Percentiles rank a stretch among this genome's conserved stretches.
phyloP scores from a whole-genome alignment of 1,139 yeast genomes.

The Geotrichum aggregatum region DNA sequence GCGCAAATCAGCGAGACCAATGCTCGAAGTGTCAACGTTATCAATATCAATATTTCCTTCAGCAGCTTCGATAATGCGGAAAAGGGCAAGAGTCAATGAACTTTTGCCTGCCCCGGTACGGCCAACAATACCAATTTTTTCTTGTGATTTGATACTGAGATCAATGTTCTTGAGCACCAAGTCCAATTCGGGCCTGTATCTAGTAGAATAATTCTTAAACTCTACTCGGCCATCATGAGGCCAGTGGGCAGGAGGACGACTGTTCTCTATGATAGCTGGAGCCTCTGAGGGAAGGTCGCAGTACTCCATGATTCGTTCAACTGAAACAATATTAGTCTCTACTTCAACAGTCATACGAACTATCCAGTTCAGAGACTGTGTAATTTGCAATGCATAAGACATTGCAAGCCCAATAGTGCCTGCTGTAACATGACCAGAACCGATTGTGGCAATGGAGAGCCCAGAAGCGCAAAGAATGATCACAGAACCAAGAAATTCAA shows the following conservation, averaged over 20 bases:
- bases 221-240: conserved; percentile 57
- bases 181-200: conserved; percentile 52
- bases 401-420: conserved; percentile 72
- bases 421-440: conserved; percentile 49
- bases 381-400: conserved; percentile 66
- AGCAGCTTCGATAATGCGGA: conserved; percentile 64
- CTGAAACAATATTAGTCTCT: conserved; percentile 73
- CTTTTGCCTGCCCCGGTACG: conserved; percentile 86
- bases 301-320: conserved; percentile 72
- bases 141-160: conserved; percentile 52
- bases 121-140: conserved; percentile 78
- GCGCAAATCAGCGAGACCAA: conserved; percentile 57
- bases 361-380: conserved; percentile 55
- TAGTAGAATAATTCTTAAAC: conserved; percentile 57
- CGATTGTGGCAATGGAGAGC: conserved; percentile 51
- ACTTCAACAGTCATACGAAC: conserved; percentile 68
- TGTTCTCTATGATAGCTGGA: conserved; percentile 38
- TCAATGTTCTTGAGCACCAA: conserved; percentile 55
- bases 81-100: conserved; percentile 65
- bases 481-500: conserved; percentile 64
- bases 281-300: conserved; percentile 62
- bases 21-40: conserved; percentile 50
- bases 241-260: conserved; percentile 51
- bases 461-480: conserved; percentile 85
- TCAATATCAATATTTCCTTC: conserved; percentile 56